Conservation (phyloP, 352 stramenopile genomes). For the Peronospora belbahrii region DNA sequence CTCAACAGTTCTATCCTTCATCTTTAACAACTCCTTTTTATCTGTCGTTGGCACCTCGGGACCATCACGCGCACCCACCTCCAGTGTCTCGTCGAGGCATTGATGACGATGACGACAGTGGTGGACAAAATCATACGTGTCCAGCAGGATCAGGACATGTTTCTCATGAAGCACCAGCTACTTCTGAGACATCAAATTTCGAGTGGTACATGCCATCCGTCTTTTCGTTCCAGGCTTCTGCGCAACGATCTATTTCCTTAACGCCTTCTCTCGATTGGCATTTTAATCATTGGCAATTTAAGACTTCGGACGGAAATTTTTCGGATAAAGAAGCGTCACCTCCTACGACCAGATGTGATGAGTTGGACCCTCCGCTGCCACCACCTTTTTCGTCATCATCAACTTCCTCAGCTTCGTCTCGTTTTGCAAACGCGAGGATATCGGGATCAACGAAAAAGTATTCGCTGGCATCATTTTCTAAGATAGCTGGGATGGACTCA, state of each 20-base stretch:
- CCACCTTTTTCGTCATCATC: conserved; percentile 27
- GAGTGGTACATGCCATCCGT: conserved; percentile 73
- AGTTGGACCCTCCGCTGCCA: conserved; percentile 15
- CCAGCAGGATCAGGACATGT: conserved; percentile 1
- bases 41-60: conserved; percentile 35
- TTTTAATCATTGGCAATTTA: conserved; percentile 58
- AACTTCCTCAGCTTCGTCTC: conserved; percentile 24
- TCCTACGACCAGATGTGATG: conserved; percentile 4
- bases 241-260: conserved; percentile 37
- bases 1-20: conserved; percentile 42
- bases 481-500: conserved; percentile 33
- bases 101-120: conserved; percentile 15
- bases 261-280: conserved; percentile 69
- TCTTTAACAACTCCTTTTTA: conserved; percentile 40
- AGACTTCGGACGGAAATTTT: conserved; percentile 13
- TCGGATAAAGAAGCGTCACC: conserved; percentile 10
- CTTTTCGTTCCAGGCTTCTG: conserved; percentile 62
- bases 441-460: conserved; percentile 38
- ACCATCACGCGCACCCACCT: conserved; percentile 10
- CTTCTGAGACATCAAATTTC: conserved; percentile 40
- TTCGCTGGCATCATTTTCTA: conserved; percentile 50
- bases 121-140: conserved; percentile 15
- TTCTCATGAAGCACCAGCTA: conserved; percentile 11
- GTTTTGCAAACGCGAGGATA: conserved; percentile 19
- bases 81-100: conserved; percentile 7